Conservation (phyloP, 169 alveolate genomes). For the Neospora caninum region DNA sequence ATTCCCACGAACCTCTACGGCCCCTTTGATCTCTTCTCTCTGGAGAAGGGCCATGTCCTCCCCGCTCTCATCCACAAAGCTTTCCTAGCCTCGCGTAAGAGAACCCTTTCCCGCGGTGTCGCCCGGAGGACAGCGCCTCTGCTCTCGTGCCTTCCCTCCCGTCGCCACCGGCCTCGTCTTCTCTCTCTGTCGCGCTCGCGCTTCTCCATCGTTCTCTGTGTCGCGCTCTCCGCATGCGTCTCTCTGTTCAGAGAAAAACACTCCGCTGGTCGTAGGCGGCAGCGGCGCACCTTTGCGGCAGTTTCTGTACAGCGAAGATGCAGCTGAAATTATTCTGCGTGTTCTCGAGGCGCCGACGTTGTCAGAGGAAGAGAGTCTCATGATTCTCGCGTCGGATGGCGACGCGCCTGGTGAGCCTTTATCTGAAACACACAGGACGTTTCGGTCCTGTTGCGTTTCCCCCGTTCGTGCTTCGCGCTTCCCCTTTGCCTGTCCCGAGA, state of each 20-base stretch:
- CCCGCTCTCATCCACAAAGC: slow-evolving; percentile 74
- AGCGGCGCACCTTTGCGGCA: slow-evolving; percentile 73
- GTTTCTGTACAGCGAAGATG: slow-evolving; percentile 71
- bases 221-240: background rate
- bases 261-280: slow-evolving; percentile 60
- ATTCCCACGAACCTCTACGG: slow-evolving; percentile 75
- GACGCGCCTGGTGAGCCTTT: background rate
- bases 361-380: slow-evolving; percentile 35
- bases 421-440: too few species aligned
- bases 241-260: background rate
- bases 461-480: too few species aligned
- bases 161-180: background rate
- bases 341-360: slow-evolving; percentile 42
- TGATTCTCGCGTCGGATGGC: background rate
- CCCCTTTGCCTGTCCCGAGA: too few species aligned
- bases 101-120: background rate
- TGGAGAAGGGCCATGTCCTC: slow-evolving; percentile 69
- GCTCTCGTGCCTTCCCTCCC: too few species aligned
- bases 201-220: background rate
- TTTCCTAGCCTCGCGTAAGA: slow-evolving; percentile 69
- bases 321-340: slow-evolving; percentile 66
- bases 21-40: slow-evolving; percentile 69
- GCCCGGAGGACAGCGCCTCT: too few species aligned
- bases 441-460: too few species aligned
- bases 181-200: background rate